These are phyloP conservation scores for Leptographium galeiforme DNA, from an alignment of 2,329 filamentous ascomycete species.

Conservation along the genomic window DNA sequence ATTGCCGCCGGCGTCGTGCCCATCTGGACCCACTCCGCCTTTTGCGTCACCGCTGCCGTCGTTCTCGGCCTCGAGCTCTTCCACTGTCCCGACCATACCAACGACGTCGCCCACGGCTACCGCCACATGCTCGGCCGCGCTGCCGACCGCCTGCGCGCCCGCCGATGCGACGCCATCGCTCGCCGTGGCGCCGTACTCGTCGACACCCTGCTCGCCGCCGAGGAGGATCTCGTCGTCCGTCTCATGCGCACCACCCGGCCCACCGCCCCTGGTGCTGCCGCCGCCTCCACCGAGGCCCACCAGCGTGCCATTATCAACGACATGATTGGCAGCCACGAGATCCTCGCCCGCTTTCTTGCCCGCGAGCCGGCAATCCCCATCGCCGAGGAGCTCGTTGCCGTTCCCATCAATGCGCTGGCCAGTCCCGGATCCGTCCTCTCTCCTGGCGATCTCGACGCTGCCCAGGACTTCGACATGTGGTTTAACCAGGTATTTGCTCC, in stretches of 20 bases:
- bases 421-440: background rate
- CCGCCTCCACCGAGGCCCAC: background rate
- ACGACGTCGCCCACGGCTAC: constrained; percentile 6
- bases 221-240: constrained; percentile 11
- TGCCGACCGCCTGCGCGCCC: constrained; percentile 7
- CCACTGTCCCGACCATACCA: constrained; percentile 10
- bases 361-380: background rate
- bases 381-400: background rate
- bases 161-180: constrained; percentile 10
- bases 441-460: background rate
- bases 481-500: constrained; percentile 8
- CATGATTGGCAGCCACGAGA: constrained; percentile 10
- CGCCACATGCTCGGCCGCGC: constrained; percentile 8
- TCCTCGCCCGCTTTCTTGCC: constrained; percentile 8
- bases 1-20: constrained; percentile 6
- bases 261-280: no score
- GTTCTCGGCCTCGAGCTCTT: constrained; percentile 13
- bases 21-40: constrained; percentile 15
- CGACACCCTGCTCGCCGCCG: constrained; percentile 10
- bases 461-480: background rate
- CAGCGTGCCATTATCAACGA: constrained; percentile 10
- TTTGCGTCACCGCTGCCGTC: constrained; percentile 12
- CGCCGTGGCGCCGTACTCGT: constrained; percentile 9
- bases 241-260: constrained; percentile 8
- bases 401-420: background rate